These are phyloP conservation scores for Trichoderma arundinaceum DNA, from an alignment of 2,329 filamentous ascomycete genomes.

Conservation along the genomic window DNA sequence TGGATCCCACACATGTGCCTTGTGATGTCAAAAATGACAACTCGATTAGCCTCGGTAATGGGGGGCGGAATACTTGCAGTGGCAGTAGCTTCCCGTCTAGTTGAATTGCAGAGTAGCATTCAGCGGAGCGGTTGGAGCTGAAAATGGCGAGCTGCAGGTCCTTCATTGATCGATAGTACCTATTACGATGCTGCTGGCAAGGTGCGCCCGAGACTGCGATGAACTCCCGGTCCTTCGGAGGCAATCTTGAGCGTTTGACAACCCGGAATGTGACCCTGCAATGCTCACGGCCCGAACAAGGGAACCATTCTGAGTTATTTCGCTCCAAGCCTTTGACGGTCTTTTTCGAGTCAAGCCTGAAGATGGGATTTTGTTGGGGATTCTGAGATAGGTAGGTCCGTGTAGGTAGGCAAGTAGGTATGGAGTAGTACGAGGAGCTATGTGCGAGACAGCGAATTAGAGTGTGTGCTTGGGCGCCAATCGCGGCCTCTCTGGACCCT, in stretches of 20 bases:
- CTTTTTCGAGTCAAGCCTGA: neutral
- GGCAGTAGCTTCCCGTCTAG: neutral
- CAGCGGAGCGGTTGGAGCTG: constrained; percentile 7
- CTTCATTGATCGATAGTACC: constrained; percentile 13
- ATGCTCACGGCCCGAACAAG: constrained; percentile 19
- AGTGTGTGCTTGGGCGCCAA: constrained; percentile 10
- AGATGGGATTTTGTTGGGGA: constrained; percentile 1
- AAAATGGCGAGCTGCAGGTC: constrained; percentile 7
- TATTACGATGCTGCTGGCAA: neutral
- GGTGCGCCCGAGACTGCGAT: constrained; percentile 13
- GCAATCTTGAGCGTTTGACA: constrained; percentile 15
- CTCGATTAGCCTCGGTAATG: constrained; percentile 16
- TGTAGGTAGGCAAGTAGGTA: neutral
- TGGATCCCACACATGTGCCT: constrained; percentile 15
- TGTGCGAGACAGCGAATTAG: neutral
- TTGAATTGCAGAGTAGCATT: constrained; percentile 15
- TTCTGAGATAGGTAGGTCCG: neutral
- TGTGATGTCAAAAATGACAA: constrained; percentile 26
- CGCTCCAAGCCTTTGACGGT: neutral
- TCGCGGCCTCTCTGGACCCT: constrained; percentile 10
- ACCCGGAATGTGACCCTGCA: constrained; percentile 14
- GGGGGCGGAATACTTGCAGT: neutral
- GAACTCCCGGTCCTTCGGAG: neutral
- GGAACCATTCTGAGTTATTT: neutral
- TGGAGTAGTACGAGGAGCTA: neutral